These are phyloP conservation scores for Apiosordaria backusii DNA, from an alignment of 495 filamentous ascomycete species.

Conservation along the genomic window DNA sequence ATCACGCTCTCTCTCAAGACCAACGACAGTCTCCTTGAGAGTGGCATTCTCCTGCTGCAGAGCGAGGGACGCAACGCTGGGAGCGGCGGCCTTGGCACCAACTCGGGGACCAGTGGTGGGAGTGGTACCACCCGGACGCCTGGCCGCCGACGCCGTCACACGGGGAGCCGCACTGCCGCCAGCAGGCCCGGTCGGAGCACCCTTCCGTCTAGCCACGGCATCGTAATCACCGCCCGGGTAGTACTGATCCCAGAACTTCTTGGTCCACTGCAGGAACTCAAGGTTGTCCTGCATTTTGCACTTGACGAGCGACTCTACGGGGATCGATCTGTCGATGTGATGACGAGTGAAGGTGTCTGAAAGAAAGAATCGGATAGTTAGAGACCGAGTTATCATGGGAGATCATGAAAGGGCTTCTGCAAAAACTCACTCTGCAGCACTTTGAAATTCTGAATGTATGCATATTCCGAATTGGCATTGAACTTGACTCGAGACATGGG, in stretches of 20 bases:
- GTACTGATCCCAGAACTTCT: slow-evolving; percentile 97
- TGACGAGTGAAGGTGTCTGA: slow-evolving; percentile 81
- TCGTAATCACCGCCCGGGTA: slow-evolving; percentile 96
- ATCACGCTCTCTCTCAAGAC: slow-evolving; percentile 88
- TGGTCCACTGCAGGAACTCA: slow-evolving; percentile 96
- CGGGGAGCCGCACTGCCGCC: slow-evolving; percentile 43
- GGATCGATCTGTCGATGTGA: slow-evolving; percentile 78
- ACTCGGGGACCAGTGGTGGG: slow-evolving; percentile 60
- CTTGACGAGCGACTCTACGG: slow-evolving; percentile 83
- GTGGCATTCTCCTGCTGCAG: slow-evolving; percentile 76
- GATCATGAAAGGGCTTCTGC: not conserved
- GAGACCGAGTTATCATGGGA: not conserved
- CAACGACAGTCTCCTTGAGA: slow-evolving; percentile 81
- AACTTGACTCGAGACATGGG: slow-evolving; percentile 97
- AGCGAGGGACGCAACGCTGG: slow-evolving; percentile 56
- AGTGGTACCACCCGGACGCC: slow-evolving; percentile 61
- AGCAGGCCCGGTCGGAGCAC: slow-evolving; percentile 55
- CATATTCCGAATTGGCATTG: slow-evolving; percentile 95
- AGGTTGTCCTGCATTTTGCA: slow-evolving; percentile 99
- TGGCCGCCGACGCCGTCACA: slow-evolving; percentile 45
- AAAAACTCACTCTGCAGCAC: slow-evolving; percentile 77
- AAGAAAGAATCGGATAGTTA: not conserved
- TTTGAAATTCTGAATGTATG: slow-evolving; percentile 97
- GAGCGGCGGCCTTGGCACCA: slow-evolving; percentile 48
- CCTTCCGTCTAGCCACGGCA: slow-evolving; percentile 79